Evolutionary conservation across 1,284 basidiomycete genomes (phyloP).

Genomic region (Malassezia vespertilionis): DNA sequence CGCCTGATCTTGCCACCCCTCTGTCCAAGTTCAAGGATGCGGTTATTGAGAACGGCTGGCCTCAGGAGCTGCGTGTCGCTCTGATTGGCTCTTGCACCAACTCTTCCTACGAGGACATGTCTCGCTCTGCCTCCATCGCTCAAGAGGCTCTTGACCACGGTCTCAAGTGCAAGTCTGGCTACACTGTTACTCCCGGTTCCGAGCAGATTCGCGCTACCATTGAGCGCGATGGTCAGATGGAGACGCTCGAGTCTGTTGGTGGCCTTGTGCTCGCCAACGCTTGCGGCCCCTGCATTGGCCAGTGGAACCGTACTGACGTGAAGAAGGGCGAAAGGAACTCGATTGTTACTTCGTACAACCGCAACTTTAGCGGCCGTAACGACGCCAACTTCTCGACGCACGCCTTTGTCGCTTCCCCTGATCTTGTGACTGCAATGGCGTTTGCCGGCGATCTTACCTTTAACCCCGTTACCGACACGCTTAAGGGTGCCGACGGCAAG

Average conservation of each 20-base stretch:
- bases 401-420: slow-evolving; percentile 95
- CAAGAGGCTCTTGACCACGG: slow-evolving; percentile 77
- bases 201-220: slow-evolving; percentile 98
- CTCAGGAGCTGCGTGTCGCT: slow-evolving; percentile 86
- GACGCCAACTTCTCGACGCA: slow-evolving; percentile 98
- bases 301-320: slow-evolving; percentile 94
- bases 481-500: slow-evolving; percentile 85
- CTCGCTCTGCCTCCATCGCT: slow-evolving; percentile 86
- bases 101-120: slow-evolving; percentile 99
- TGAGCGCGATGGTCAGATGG: slow-evolving; percentile 86
- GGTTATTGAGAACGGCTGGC: slow-evolving; percentile 94
- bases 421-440: slow-evolving; percentile 91
- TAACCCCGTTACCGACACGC: slow-evolving; percentile 87
- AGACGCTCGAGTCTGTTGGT: slow-evolving; percentile 71
- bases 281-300: slow-evolving; percentile 96
- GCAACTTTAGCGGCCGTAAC: slow-evolving; percentile 99
- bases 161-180: slow-evolving; percentile 77
- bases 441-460: slow-evolving; percentile 89
- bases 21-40: slow-evolving; percentile 86
- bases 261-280: slow-evolving; percentile 94
- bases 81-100: slow-evolving; percentile 99
- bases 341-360: slow-evolving; percentile 95
- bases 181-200: slow-evolving; percentile 95
- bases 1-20: slow-evolving; percentile 53
- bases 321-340: slow-evolving; percentile 92